Evolutionary conservation across 768 basidiomycete genomes (phyloP).

Genomic region (Coprinopsis marcescibilis): DNA sequence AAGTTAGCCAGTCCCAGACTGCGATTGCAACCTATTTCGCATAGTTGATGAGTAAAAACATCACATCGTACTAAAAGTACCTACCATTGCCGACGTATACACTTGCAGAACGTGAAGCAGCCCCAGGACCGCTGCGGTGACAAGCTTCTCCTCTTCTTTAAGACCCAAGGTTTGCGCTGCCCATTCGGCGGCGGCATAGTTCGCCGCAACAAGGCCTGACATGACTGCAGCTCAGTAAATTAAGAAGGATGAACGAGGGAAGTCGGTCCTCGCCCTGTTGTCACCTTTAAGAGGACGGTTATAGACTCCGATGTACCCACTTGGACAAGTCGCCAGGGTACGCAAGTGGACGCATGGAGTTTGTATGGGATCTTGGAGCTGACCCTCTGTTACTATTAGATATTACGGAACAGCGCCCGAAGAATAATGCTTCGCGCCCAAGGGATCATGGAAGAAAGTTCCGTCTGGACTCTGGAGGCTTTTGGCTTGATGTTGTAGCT

Average conservation of each 20-base stretch:
- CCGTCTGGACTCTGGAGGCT: too few relatives aligned
- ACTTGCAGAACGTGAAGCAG: slow-evolving; percentile 14
- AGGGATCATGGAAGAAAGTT: too few relatives aligned
- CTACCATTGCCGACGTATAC: slow-evolving; percentile 14
- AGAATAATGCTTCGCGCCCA: too few relatives aligned
- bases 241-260: background rate
- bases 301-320: too few relatives aligned
- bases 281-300: too few relatives aligned
- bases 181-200: slow-evolving; percentile 10
- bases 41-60: background rate
- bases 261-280: too few relatives aligned
- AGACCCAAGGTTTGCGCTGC: background rate
- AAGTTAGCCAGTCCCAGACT: slow-evolving; percentile 14
- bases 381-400: too few relatives aligned
- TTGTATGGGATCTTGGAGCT: too few relatives aligned
- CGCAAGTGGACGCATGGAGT: too few relatives aligned
- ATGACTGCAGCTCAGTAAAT: slow-evolving; percentile 1
- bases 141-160: background rate
- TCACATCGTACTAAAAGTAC: background rate
- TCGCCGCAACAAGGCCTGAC: slow-evolving; percentile 11
- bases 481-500: too few relatives aligned
- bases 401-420: too few relatives aligned
- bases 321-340: too few relatives aligned
- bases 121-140: slow-evolving; percentile 6
- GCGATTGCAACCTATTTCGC: slow-evolving; percentile 10